phyloP scores from a whole-genome alignment of 2,329 filamentous ascomycete genomes.

The Ophiostoma perfectum region DNA sequence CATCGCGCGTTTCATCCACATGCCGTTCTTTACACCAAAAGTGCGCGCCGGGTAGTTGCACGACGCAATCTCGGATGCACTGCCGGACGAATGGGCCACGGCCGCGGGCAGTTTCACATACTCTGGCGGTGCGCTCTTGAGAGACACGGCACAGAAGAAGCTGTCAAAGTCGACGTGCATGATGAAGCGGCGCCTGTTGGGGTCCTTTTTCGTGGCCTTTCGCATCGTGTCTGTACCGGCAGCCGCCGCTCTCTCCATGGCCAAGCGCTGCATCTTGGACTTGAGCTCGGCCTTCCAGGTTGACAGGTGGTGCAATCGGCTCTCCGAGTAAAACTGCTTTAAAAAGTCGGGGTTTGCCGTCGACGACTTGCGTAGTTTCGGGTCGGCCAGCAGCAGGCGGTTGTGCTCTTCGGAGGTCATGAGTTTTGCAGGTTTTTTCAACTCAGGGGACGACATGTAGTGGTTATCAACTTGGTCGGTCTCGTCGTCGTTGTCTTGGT shows the following conservation, averaged over 20 bases:
- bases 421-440: conserved; percentile 6
- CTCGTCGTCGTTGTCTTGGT: not conserved
- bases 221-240: conserved; percentile 6
- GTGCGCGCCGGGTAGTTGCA: conserved; percentile 62
- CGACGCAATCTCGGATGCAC: conserved; percentile 15
- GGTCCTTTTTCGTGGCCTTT: conserved; percentile 41
- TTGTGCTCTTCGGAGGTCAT: conserved; percentile 93
- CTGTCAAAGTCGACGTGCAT: conserved; percentile 98
- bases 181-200: conserved; percentile 70
- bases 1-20: conserved; percentile 95
- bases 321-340: conserved; percentile 92
- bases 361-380: conserved; percentile 79
- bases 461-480: too few species aligned
- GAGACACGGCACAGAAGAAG: conserved; percentile 92
- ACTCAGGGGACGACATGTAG: not conserved
- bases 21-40: conserved; percentile 90
- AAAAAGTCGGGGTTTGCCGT: conserved; percentile 90
- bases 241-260: conserved; percentile 57
- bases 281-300: conserved; percentile 97
- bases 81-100: conserved; percentile 77
- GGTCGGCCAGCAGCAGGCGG: conserved; percentile 73
- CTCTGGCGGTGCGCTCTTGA: conserved; percentile 72
- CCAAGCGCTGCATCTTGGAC: conserved; percentile 74
- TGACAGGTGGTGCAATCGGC: conserved; percentile 87
- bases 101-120: conserved; percentile 73